phyloP scores from a whole-genome alignment of 108 stramenopile species.

The Nannochloropsis gaditana region DNA sequence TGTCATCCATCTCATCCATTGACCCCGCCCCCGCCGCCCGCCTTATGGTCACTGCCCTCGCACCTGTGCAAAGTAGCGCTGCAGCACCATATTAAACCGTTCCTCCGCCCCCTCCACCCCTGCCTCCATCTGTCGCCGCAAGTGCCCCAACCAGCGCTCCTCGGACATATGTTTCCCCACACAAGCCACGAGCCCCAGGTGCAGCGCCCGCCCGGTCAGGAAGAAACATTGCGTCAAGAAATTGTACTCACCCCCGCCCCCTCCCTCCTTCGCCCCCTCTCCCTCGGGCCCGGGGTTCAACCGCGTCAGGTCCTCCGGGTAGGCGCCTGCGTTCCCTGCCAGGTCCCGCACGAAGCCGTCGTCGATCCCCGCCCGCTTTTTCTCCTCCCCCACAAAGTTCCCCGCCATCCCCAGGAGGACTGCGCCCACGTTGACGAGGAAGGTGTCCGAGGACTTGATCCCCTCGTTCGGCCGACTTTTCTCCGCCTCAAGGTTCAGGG shows the following conservation, averaged over 20 bases:
- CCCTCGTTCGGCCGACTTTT: slow-evolving; percentile 47
- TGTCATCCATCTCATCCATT: background rate
- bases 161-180: slow-evolving; percentile 36
- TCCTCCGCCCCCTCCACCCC: slow-evolving; percentile 29
- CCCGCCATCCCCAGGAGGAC: slow-evolving; percentile 45
- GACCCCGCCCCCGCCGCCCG: background rate
- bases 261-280: background rate
- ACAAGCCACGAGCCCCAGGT: slow-evolving; percentile 40
- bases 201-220: slow-evolving; percentile 51
- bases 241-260: slow-evolving; percentile 41
- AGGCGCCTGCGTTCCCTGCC: background rate
- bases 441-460: slow-evolving; percentile 38
- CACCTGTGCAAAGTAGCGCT: slow-evolving; percentile 28
- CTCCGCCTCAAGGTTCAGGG: slow-evolving; percentile 44
- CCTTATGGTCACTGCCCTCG: slow-evolving; percentile 24
- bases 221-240: slow-evolving; percentile 57
- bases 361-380: background rate
- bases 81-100: slow-evolving; percentile 25
- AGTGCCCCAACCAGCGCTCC: slow-evolving; percentile 33
- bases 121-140: slow-evolving; percentile 37
- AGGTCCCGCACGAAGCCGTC: slow-evolving; percentile 16
- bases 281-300: background rate
- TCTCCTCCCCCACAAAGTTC: slow-evolving; percentile 43
- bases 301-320: background rate
- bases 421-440: slow-evolving; percentile 45